Evolutionary conservation across 495 filamentous ascomycete species (phyloP), one percentile per base, ranked within the genome.

Genomic region (Aspergillus sparsus): DNA sequence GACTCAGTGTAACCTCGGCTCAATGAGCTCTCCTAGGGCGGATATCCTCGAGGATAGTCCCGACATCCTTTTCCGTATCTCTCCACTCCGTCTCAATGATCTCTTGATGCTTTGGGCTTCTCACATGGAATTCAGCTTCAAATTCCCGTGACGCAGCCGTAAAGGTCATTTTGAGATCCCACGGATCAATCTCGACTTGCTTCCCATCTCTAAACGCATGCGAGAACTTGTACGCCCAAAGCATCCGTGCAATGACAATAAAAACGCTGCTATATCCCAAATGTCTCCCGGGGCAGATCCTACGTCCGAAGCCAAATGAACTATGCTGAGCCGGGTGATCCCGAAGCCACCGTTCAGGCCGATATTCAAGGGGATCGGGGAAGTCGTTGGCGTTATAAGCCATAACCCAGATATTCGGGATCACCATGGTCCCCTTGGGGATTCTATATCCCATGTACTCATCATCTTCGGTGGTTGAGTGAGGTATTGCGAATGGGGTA

Each of bases 301-400:
- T 79, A 1, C 82, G 77, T 1, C 85, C 86, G 67, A 82, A 87
- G 2, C 86, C 85, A 65, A 87, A 87, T 49, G 81, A 77, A 31
- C 78, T 82, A 66, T 75, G 80, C 52, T 2, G 83, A 78, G 47
- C 71, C 83, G 9, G 62, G 49, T 0, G 82, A 33, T 61, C 62
- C 13, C 67, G 61, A n/a, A 77, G 44, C 71, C 72, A 82, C 3
- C 78, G 65, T 36, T 80, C 77, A 2, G 80, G 80, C 6, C 32
- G 47, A 63, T 80, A 80, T 6, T 57, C 33, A n/a, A 52, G 8
- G 7, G 78, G 77, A 13, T 77, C 67, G 0, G 65, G 64, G 62
- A 76, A 71, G 49, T 69, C 56, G 8, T 63, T 55, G 12, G 69
- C 66, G 62, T 80, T 71, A 52, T 66, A 64, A 53, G 74, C 64